Evolutionary conservation across 169 alveolate genomes (phyloP).

Genomic region (Theileria sp.): DNA sequence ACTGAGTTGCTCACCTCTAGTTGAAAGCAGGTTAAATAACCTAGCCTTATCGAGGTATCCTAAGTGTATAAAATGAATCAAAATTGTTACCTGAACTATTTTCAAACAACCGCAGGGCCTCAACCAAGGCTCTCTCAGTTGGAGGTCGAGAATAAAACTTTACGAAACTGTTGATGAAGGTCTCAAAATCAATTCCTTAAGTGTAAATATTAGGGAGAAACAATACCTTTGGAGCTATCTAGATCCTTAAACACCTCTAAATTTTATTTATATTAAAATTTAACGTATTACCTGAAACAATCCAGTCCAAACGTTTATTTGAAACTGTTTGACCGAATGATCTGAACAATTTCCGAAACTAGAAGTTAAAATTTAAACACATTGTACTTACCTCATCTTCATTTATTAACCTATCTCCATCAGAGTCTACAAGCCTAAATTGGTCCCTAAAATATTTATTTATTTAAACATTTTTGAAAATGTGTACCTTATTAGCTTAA

Average conservation of each 20-base stretch:
- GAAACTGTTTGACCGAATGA: slow-evolving; percentile 59
- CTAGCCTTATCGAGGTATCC: slow-evolving; percentile 51
- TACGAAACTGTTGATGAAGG: slow-evolving; percentile 41
- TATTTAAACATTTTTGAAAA: background rate
- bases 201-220: background rate
- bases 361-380: background rate
- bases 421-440: slow-evolving; percentile 58
- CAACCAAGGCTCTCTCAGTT: slow-evolving; percentile 44
- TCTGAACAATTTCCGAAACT: slow-evolving; percentile 59
- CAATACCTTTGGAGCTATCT: slow-evolving; percentile 33
- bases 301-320: slow-evolving; percentile 28
- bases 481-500: slow-evolving; percentile 23
- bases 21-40: slow-evolving; percentile 34
- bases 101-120: slow-evolving; percentile 56
- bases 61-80: background rate
- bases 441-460: slow-evolving; percentile 31
- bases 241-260: slow-evolving; percentile 54
- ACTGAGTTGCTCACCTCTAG: slow-evolving; percentile 57
- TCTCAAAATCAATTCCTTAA: slow-evolving; percentile 48
- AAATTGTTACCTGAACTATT: slow-evolving; percentile 35
- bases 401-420: slow-evolving; percentile 58
- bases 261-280: background rate
- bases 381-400: slow-evolving; percentile 35
- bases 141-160: slow-evolving; percentile 53
- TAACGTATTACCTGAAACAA: slow-evolving; percentile 31